These are phyloP conservation scores for Lichtheimia ornata DNA, from an alignment of 371 early-diverging fungal species.

Conservation along the genomic window DNA sequence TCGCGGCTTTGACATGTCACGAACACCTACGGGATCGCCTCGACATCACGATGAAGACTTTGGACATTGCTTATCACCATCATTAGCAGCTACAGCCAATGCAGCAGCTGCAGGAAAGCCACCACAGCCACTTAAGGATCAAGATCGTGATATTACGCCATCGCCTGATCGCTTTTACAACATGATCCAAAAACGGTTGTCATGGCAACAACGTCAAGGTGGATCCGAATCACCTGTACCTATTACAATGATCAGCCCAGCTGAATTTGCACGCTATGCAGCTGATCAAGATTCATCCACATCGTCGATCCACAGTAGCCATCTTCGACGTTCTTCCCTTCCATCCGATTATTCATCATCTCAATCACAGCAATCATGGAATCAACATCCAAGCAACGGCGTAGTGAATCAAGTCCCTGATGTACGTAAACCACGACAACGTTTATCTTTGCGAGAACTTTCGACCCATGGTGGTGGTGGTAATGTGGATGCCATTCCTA, in stretches of 20 bases:
- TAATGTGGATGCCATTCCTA: background rate
- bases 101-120: background rate
- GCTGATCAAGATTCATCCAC: conserved; percentile 48
- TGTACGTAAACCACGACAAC: conserved; percentile 20
- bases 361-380: conserved; percentile 30
- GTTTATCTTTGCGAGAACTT: conserved; percentile 36
- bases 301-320: conserved; percentile 47
- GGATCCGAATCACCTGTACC: conserved; percentile 44
- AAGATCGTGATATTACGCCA: conserved; percentile 17
- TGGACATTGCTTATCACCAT: background rate
- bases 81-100: background rate
- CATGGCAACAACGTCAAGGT: conserved; percentile 33
- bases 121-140: conserved; percentile 5
- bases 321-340: conserved; percentile 43
- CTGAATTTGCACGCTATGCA: conserved; percentile 43
- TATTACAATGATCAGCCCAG: conserved; percentile 39
- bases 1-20: too few relatives aligned
- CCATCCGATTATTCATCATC: conserved; percentile 45
- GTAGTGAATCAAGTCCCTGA: background rate
- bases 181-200: conserved; percentile 38
- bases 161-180: conserved; percentile 38
- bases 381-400: conserved; percentile 8
- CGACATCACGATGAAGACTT: background rate
- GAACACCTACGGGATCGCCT: background rate
- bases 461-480: background rate